Percentiles rank a stretch among this genome's conserved stretches.
Conservation (phyloP, 176 grass and related monocot species). For the Triticum dicoccoides region DNA sequence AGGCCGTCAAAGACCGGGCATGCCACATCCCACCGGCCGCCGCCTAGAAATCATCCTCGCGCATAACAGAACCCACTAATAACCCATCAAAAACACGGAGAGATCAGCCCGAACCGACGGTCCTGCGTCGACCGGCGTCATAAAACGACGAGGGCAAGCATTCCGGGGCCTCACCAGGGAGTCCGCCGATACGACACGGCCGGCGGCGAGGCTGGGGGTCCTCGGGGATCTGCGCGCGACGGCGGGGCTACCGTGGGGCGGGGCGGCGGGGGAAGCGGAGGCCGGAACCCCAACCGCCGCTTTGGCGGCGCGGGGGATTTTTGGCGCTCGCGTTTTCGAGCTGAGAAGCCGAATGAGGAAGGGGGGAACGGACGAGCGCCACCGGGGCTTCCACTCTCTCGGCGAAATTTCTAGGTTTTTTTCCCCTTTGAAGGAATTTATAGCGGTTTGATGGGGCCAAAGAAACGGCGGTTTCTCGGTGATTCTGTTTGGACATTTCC, state of each 20-base stretch:
- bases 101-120: background rate
- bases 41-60: background rate
- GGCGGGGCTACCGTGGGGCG: background rate
- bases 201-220: background rate
- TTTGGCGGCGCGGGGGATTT: background rate
- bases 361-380: background rate
- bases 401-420: background rate
- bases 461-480: constrained; percentile 1
- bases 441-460: constrained; percentile 31
- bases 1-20: background rate
- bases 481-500: background rate
- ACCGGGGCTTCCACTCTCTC: background rate
- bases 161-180: constrained; percentile 21
- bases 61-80: background rate
- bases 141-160: background rate
- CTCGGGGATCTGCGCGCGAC: background rate
- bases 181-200: background rate
- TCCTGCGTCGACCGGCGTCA: background rate
- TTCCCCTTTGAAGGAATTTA: background rate
- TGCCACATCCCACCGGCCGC: constrained; percentile 1
- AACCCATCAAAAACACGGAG: background rate
- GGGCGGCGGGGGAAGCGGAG: background rate
- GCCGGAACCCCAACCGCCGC: background rate
- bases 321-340: constrained; percentile 15
- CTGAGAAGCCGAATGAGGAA: background rate